Percentiles rank a stretch among this genome's conserved stretches.
phyloP scores from a whole-genome alignment of 106 monocot genomes.

The Dioscorea dumetorum region DNA sequence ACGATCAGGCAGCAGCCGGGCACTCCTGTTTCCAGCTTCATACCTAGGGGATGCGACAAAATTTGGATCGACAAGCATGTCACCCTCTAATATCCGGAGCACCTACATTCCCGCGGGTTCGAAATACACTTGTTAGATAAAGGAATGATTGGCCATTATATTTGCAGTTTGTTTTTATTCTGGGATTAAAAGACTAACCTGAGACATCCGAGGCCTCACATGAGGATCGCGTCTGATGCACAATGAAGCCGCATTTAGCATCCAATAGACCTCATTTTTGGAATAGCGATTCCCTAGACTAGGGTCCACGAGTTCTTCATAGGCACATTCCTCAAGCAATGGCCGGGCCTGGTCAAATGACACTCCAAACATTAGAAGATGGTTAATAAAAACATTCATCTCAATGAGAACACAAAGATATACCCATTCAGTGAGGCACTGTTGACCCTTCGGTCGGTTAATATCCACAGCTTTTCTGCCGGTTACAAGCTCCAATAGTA shows the following conservation, averaged over 20 bases:
- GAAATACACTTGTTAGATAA: neutral
- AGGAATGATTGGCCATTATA: neutral
- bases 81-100: slow-evolving; percentile 28
- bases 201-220: slow-evolving; percentile 33
- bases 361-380: neutral
- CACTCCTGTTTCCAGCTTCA: slow-evolving; percentile 8
- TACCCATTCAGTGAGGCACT: slow-evolving; percentile 52
- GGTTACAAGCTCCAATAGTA: slow-evolving; percentile 36
- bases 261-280: slow-evolving; percentile 25
- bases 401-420: neutral
- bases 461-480: slow-evolving; percentile 42
- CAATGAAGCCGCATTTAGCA: slow-evolving; percentile 30
- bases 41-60: slow-evolving; percentile 1
- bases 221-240: slow-evolving; percentile 35
- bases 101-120: slow-evolving; percentile 7
- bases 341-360: slow-evolving; percentile 21
- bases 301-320: slow-evolving; percentile 25
- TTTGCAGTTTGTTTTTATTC: neutral
- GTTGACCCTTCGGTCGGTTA: slow-evolving; percentile 38
- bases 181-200: slow-evolving; percentile 11
- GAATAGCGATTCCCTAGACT: slow-evolving; percentile 14
- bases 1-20: neutral
- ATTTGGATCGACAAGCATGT: slow-evolving; percentile 12
- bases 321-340: slow-evolving; percentile 23
- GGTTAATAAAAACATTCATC: neutral